These are phyloP conservation scores for Oryza glumipatula DNA, from an alignment of 176 grass and related monocot species.

Conservation along the genomic window DNA sequence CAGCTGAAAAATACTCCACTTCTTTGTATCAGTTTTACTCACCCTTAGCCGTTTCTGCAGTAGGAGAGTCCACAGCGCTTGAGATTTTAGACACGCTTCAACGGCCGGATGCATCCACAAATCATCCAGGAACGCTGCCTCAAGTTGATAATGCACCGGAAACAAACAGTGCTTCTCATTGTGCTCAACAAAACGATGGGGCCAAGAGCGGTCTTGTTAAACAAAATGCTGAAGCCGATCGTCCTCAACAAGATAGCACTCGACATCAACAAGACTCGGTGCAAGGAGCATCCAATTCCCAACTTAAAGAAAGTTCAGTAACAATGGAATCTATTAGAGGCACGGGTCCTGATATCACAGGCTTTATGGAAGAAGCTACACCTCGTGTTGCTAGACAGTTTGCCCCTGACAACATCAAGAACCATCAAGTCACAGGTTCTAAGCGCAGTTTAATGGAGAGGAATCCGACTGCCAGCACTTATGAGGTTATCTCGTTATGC, in stretches of 20 bases:
- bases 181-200: background rate
- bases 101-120: conserved; percentile 4
- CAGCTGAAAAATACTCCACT: background rate
- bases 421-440: background rate
- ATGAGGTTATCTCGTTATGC: conserved; percentile 35
- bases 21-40: background rate
- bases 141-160: conserved; percentile 10
- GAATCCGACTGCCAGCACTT: conserved; percentile 28
- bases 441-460: conserved; percentile 35
- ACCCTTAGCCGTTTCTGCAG: conserved; percentile 20
- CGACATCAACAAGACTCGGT: background rate
- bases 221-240: background rate
- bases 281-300: background rate
- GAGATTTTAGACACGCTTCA: conserved; percentile 38
- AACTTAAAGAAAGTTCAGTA: conserved; percentile 10
- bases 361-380: background rate
- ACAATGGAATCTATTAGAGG: background rate
- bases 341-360: background rate
- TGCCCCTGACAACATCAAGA: background rate
- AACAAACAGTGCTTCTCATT: background rate
- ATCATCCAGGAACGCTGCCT: background rate
- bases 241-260: background rate
- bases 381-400: background rate
- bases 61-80: conserved; percentile 25
- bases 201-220: background rate